Percentiles rank a stretch among this genome's conserved stretches.
phyloP scores from a whole-genome alignment of 2,329 filamentous ascomycete genomes.

The Fusarium drepaniforme region DNA sequence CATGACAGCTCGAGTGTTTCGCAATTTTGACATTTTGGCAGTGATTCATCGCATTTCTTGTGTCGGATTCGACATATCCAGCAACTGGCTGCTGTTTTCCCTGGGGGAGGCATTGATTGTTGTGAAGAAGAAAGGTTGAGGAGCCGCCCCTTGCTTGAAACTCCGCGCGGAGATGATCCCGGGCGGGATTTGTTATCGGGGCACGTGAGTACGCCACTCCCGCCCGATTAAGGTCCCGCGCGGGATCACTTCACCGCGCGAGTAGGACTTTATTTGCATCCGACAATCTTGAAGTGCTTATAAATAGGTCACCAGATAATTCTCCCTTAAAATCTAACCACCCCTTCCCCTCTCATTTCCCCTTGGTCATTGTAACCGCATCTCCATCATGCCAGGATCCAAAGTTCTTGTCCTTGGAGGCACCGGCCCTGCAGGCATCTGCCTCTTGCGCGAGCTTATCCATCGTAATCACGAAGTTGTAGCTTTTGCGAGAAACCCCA shows the following conservation, averaged over 20 bases:
- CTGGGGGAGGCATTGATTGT: background rate
- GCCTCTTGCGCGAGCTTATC: constrained; percentile 46
- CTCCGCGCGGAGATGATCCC: background rate
- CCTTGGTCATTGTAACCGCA: background rate
- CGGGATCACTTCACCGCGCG: background rate
- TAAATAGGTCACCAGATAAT: background rate
- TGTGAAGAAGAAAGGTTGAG: background rate
- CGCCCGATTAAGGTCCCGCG: background rate
- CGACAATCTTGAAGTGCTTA: background rate
- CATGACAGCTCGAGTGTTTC: constrained; percentile 60
- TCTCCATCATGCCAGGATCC: background rate
- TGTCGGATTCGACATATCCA: constrained; percentile 28
- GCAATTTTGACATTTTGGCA: constrained; percentile 47
- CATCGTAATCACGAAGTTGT: constrained; percentile 42
- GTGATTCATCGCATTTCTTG: constrained; percentile 24
- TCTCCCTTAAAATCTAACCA: background rate
- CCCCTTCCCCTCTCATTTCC: background rate
- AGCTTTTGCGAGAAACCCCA: constrained; percentile 26
- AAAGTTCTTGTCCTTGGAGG: constrained; percentile 45
- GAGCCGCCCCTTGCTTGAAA: background rate
- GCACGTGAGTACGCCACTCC: background rate
- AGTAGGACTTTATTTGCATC: too few species aligned
- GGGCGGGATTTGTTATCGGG: background rate
- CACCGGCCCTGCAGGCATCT: constrained; percentile 49
- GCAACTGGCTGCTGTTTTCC: constrained; percentile 3